Base-by-base conservation (phyloP, 148 eudicot species). In the Arbutus unedo region DNA sequence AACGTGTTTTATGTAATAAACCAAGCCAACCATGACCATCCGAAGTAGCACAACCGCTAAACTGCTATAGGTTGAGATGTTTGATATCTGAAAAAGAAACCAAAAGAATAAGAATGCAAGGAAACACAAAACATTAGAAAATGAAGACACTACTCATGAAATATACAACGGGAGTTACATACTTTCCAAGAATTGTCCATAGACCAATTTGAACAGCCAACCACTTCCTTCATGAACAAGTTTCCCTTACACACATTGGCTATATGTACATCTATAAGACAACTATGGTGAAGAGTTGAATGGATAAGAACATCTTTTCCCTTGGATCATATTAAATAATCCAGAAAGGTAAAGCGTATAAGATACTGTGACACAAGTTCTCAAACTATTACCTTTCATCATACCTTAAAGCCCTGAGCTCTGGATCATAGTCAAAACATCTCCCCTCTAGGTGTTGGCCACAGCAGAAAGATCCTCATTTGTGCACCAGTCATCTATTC, bases 11-110 rank as follows among this genome's bases (percentile, higher is more conserved):
- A 96, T 90, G 89, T 96, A 92, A 78, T 84, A 90, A 75, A 94
- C 94, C 73, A 96, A 89, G 81, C 91, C 79, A 3, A 73, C 93
- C 97, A 93, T 89, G 83, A 94, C 82, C 83, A 93, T 87, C 99
- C 99, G 94, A 41, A 96, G 92, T 83, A 96, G 88, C 85, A 94
- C 88, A 66, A 94, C 88, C 3, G 95, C 90, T 84, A 96, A 84
- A 90, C 94, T 96, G 79, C 92, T 89, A 80, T 91, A 92, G 47
- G 99, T 93, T 47, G 95, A 89, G 83, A 93, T 84, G 86, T 85
- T 96, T 64, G 91, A 91, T 62, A 93, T 85, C 99, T 96, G 94
- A 77, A 86, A 74, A 77, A 79, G 31, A 57, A 71, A 57, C 48
- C 49, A 45, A 81, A 54, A 82, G 31, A 82, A 82, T 54, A 18